A percentile compares a stretch with the other conserved stretches of the same genome.
phyloP scores from a whole-genome alignment of 805 yeast species.

The Candida piceae region DNA sequence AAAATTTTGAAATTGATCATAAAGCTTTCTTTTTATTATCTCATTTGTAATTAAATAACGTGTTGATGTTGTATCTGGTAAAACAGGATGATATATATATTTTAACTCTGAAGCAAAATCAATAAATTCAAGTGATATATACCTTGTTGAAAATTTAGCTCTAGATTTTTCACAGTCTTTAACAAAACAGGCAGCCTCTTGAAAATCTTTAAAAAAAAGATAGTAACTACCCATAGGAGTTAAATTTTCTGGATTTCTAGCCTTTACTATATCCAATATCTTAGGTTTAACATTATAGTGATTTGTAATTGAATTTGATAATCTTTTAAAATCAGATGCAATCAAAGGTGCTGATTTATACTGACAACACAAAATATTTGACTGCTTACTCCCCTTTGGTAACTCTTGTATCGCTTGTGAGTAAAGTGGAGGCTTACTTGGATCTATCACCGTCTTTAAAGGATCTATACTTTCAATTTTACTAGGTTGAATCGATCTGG shows the following conservation, averaged over 20 bases:
- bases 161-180: conserved; percentile 35
- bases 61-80: conserved; percentile 22
- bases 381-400: conserved; percentile 4
- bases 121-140: conserved; percentile 42
- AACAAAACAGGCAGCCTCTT: conserved; percentile 48
- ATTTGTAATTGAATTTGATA: conserved; percentile 30
- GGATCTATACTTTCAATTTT: background rate
- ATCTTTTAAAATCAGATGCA: conserved; percentile 35
- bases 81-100: conserved; percentile 15
- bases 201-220: conserved; percentile 42
- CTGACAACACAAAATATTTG: conserved; percentile 35
- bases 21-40: too few species aligned
- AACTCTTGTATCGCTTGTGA: conserved; percentile 1
- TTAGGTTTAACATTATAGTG: conserved; percentile 15
- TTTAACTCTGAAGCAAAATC: conserved; percentile 21
- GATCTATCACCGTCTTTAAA: background rate
- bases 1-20: too few species aligned
- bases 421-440: background rate
- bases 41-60: too few species aligned
- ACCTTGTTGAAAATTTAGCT: conserved; percentile 46
- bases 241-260: conserved; percentile 43
- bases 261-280: conserved; percentile 40
- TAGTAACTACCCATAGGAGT: conserved; percentile 46
- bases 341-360: conserved; percentile 35
- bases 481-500: background rate